A percentile compares a stretch with the other conserved stretches of the same genome.
Conservation (phyloP, 2,329 filamentous ascomycete species). For the Xylariales sp. region DNA sequence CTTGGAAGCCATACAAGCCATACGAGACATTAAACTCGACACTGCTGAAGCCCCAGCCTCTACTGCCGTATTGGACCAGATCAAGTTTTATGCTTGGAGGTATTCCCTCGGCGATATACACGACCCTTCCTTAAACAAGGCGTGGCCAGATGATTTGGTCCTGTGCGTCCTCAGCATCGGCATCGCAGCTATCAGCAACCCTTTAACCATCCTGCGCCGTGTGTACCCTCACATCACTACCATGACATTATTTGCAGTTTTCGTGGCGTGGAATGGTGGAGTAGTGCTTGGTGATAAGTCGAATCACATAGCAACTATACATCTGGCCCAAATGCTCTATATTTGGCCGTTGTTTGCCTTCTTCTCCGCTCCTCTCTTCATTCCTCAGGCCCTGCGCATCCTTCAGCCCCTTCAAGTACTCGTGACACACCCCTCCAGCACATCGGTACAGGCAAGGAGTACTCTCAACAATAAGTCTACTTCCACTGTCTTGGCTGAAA, state of each 20-base stretch:
- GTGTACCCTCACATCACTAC: conserved; percentile 60
- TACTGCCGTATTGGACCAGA: conserved; percentile 25
- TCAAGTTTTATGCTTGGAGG: conserved; percentile 34
- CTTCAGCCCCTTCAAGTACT: not conserved
- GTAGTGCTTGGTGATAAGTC: conserved; percentile 94
- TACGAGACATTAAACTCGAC: conserved; percentile 38
- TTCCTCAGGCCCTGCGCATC: conserved; percentile 45
- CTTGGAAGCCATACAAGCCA: conserved; percentile 47
- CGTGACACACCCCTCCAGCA: not conserved
- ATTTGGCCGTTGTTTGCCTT: conserved; percentile 88
- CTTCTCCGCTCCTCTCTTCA: conserved; percentile 77
- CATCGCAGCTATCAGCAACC: conserved; percentile 50
- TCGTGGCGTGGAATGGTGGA: conserved; percentile 82
- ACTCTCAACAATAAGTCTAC: not conserved
- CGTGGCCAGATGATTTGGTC: conserved; percentile 48
- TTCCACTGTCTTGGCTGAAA: not conserved
- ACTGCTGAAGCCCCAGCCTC: conserved; percentile 24
- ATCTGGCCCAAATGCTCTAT: conserved; percentile 90
- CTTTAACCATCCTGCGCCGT: conserved; percentile 37
- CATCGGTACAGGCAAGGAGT: not conserved
- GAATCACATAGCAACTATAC: conserved; percentile 86
- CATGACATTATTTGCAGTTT: conserved; percentile 41
- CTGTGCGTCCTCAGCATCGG: conserved; percentile 60
- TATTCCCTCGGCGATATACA: conserved; percentile 51
- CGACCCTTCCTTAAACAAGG: conserved; percentile 43